These are phyloP conservation scores for Cladosporium sp. DNA, from an alignment of 2,329 filamentous ascomycete genomes.

Conservation along the genomic window DNA sequence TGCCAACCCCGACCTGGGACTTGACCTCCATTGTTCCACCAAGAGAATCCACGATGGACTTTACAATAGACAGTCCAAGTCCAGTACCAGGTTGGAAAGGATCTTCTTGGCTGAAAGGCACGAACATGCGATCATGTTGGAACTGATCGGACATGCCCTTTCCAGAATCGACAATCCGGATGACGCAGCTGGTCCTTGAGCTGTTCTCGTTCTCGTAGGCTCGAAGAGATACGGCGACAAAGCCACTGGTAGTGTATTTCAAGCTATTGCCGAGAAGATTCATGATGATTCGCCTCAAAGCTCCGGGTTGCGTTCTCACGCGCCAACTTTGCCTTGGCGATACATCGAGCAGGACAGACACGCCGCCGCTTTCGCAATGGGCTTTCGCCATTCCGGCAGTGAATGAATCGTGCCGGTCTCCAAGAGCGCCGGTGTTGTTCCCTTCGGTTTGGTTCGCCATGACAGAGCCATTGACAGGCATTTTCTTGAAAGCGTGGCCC, in stretches of 20 bases:
- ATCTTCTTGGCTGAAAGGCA: slow-evolving; percentile 66
- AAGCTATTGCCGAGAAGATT: slow-evolving; percentile 50
- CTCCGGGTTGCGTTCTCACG: slow-evolving; percentile 48
- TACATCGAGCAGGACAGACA: slow-evolving; percentile 49
- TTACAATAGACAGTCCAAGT: slow-evolving; percentile 66
- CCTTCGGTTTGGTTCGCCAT: slow-evolving; percentile 16
- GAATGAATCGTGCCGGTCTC: background rate
- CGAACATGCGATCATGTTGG: slow-evolving; percentile 60
- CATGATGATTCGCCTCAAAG: slow-evolving; percentile 48
- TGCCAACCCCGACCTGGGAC: slow-evolving; percentile 47
- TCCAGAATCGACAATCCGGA: slow-evolving; percentile 61
- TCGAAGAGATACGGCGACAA: slow-evolving; percentile 41
- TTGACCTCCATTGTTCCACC: slow-evolving; percentile 60
- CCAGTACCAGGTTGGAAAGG: slow-evolving; percentile 61
- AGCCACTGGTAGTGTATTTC: slow-evolving; percentile 47
- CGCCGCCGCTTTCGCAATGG: slow-evolving; percentile 25
- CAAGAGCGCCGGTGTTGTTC: background rate
- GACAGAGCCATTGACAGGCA: slow-evolving; percentile 20
- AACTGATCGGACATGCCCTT: slow-evolving; percentile 66
- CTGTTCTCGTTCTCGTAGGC: slow-evolving; percentile 27
- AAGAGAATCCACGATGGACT: slow-evolving; percentile 58
- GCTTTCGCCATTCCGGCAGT: background rate
- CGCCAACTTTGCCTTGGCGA: slow-evolving; percentile 42
- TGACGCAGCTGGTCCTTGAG: slow-evolving; percentile 24
- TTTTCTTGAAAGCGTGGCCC: slow-evolving; percentile 47